Evolutionary conservation across 768 basidiomycete genomes (phyloP).

Genomic region (Xerocomus potaroensis): DNA sequence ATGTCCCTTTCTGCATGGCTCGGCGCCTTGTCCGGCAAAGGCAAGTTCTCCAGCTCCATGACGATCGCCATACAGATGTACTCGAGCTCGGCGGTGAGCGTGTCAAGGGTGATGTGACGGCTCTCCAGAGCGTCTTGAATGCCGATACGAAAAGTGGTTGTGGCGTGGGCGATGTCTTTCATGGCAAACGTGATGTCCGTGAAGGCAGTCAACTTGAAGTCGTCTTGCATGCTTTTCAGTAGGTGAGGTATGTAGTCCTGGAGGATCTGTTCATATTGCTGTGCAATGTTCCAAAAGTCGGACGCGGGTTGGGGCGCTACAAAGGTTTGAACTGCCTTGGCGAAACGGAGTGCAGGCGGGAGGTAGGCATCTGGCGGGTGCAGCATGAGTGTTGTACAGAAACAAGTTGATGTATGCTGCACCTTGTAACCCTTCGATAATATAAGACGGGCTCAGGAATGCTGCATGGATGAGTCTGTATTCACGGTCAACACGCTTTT

Average conservation of each 20-base stretch:
- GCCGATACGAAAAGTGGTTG: constrained; percentile 8
- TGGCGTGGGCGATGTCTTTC: constrained; percentile 10
- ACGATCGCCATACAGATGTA: constrained; percentile 1
- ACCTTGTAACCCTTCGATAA: constrained; percentile 5
- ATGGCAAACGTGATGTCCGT: constrained; percentile 2
- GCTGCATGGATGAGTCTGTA: too few relatives aligned
- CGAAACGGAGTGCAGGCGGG: not conserved
- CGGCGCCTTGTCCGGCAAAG: not conserved
- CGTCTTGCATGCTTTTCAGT: not conserved
- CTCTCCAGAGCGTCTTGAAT: constrained; percentile 8
- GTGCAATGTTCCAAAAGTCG: constrained; percentile 11
- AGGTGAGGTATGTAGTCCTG: constrained; percentile 4
- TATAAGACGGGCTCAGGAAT: not conserved
- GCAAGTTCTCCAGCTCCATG: constrained; percentile 1
- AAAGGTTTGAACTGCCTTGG: not conserved
- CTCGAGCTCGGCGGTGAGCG: constrained; percentile 10
- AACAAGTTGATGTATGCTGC: not conserved
- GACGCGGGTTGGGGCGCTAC: not conserved
- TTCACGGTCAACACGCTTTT: too few relatives aligned
- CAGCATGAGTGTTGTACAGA: not conserved
- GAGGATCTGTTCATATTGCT: not conserved
- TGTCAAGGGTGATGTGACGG: constrained; percentile 4
- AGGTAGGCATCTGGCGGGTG: constrained; percentile 1
- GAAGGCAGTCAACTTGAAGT: constrained; percentile 6
- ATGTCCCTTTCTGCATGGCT: constrained; percentile 1